These are phyloP conservation scores for Mimosa pudica DNA, from an alignment of 306 rosid species.

Conservation along the genomic window DNA sequence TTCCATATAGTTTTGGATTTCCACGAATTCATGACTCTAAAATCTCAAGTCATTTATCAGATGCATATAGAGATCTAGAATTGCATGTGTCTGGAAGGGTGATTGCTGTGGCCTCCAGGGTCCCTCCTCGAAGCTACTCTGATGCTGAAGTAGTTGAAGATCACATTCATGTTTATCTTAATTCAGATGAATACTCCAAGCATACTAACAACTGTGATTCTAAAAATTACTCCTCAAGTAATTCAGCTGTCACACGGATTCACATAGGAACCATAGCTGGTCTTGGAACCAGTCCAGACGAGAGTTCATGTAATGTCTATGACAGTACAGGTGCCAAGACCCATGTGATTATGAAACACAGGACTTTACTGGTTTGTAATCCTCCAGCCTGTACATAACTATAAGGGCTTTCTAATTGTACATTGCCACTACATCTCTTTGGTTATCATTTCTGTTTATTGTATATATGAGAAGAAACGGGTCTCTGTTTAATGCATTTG, in stretches of 20 bases:
- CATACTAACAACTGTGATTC: constrained; percentile 36
- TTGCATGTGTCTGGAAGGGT: constrained; percentile 79
- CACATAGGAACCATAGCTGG: constrained; percentile 85
- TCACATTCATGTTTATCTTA: constrained; percentile 73
- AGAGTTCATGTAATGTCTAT: constrained; percentile 82
- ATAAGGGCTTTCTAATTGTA: constrained; percentile 21
- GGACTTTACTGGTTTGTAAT: constrained; percentile 80
- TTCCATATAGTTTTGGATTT: constrained; percentile 37
- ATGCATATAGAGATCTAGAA: constrained; percentile 76
- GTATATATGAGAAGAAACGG: constrained; percentile 21
- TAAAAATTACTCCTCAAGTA: constrained; percentile 37
- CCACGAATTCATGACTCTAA: constrained; percentile 34
- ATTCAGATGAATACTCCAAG: constrained; percentile 44
- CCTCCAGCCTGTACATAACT: constrained; percentile 21
- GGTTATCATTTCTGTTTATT: constrained; percentile 20
- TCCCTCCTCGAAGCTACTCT: constrained; percentile 53
- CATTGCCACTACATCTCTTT: constrained; percentile 1
- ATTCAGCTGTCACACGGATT: constrained; percentile 50
- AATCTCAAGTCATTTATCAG: constrained; percentile 45
- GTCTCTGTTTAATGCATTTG: constrained; percentile 29
- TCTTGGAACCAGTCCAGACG: constrained; percentile 78
- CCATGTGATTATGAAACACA: constrained; percentile 85
- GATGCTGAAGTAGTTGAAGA: constrained; percentile 58
- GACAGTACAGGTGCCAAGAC: constrained; percentile 69
- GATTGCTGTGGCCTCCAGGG: constrained; percentile 76